Base-by-base conservation (phyloP, 495 filamentous ascomycete genomes). In the Aspergillus baeticus region DNA sequence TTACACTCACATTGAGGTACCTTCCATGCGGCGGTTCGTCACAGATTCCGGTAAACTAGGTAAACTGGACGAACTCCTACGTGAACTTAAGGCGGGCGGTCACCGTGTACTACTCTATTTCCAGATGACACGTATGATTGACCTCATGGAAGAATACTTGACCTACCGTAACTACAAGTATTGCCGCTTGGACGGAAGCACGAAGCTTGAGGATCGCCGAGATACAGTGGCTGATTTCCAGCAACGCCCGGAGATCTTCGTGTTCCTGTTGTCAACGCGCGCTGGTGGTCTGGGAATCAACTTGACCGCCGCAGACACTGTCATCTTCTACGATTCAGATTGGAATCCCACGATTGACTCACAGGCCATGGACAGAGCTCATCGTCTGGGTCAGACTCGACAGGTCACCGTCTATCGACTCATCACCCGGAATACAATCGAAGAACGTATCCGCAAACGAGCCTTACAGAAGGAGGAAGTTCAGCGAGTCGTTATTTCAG, bases 51-150 rank as follows among this genome's bases (percentile, higher is more conserved):
- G 94, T 60, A 99, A 99, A 70, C 81, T 99, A 47, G 91, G 91
- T 33, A 91, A 91, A 63, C 80, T 99, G 22, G 94, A 99, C 71
- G 79, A 90, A 51, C 82, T 99, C 20, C 79, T 99, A 26, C 84
- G 86, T 42, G 79, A 91, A 63, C 84, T 99, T 53, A 99, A 98
- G 78, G 86, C 92, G 50, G 89, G 86, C 41, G 89, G 89, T 41
- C 94, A 99, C 63, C 92, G 94, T 64, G 94, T 99, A 15, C 83
- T 99, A 7, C 78, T 99, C n/a, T 99, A 99, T 78, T 99, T 99
- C 87, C 94, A 99, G 75, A 99, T 99, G 94, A 99, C 94, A n/a
- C 87, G 89, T 62, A 99, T 99, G 94, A 98, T 99, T 66, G 94
- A 99, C 66, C 76, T 99, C 34, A 97, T 97, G 88, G 94, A 99